Evolutionary conservation across 176 grass and related monocot species (phyloP).

Genomic region (Oryza glaberrima): DNA sequence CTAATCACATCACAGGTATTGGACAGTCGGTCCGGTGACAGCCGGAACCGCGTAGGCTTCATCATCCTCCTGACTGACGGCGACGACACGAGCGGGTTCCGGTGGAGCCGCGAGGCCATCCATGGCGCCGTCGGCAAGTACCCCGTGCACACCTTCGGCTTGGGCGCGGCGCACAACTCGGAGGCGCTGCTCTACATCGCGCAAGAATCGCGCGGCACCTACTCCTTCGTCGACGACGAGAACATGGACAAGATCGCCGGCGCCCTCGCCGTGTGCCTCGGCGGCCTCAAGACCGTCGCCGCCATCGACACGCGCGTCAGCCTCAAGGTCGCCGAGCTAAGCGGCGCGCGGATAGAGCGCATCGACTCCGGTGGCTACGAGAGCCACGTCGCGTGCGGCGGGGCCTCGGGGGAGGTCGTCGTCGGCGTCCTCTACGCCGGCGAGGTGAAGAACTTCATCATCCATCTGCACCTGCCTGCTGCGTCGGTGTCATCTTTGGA

Average conservation of each 20-base stretch:
- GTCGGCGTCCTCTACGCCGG: slow-evolving; percentile 10
- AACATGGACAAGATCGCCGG: not conserved
- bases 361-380: not conserved
- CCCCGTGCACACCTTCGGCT: slow-evolving; percentile 5
- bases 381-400: too few species aligned
- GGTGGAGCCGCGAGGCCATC: too few species aligned
- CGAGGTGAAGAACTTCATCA: slow-evolving; percentile 10
- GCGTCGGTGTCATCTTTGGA: too few species aligned
- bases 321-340: not conserved
- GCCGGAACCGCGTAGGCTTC: not conserved
- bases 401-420: not conserved
- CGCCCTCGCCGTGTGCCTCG: slow-evolving; percentile 6
- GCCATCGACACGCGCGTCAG: not conserved
- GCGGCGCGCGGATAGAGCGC: not conserved
- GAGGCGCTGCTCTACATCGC: not conserved
- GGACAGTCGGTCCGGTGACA: not conserved
- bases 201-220: not conserved
- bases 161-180: not conserved
- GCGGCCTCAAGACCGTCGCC: not conserved
- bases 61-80: slow-evolving; percentile 13
- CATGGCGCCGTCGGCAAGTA: not conserved
- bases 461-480: not conserved
- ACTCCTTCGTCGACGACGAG: slow-evolving; percentile 7
- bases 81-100: not conserved
- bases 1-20: not conserved